Evolutionary conservation across 2,329 filamentous ascomycete genomes (phyloP).

Genomic region (Colletotrichum camelliae): DNA sequence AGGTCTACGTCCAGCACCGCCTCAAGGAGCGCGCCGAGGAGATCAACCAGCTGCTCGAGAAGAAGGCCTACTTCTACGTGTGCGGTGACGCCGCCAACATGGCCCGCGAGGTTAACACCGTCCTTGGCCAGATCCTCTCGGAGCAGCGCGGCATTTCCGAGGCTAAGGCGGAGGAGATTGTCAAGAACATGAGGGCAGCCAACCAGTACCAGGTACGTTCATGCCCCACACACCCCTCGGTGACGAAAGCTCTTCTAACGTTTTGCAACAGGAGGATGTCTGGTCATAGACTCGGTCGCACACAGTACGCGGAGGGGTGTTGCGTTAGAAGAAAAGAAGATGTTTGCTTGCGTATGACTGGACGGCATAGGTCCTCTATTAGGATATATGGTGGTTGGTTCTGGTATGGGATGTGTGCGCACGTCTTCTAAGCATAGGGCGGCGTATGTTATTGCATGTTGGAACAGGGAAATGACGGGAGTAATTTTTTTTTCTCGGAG

Average conservation of each 20-base stretch:
- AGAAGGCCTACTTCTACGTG: conserved; percentile 96
- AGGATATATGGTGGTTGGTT: neutral
- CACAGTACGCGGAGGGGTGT: neutral
- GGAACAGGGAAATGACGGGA: conserved; percentile 3
- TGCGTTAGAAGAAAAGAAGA: neutral
- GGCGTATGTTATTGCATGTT: conserved; percentile 19
- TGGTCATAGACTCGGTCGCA: conserved; percentile 59
- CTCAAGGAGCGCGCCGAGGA: conserved; percentile 83
- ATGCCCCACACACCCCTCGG: conserved; percentile 19
- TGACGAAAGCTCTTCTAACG: conserved; percentile 35
- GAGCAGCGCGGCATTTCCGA: conserved; percentile 83
- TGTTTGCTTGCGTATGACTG: neutral
- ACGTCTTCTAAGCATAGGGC: conserved; percentile 16
- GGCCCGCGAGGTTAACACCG: conserved; percentile 89
- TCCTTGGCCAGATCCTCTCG: conserved; percentile 86
- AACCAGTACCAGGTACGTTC: conserved; percentile 91
- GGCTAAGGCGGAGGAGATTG: conserved; percentile 91
- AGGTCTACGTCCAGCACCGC: conserved; percentile 96
- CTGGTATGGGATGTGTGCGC: neutral
- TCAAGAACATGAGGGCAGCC: conserved; percentile 93
- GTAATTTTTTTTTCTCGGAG: neutral
- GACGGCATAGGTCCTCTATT: neutral
- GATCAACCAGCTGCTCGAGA: conserved; percentile 83
- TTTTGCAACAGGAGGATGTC: conserved; percentile 65
- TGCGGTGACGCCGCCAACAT: conserved; percentile 98